Evolutionary conservation across 2,329 filamentous ascomycete genomes (phyloP).

Genomic region (Xenoacremonium recifei): DNA sequence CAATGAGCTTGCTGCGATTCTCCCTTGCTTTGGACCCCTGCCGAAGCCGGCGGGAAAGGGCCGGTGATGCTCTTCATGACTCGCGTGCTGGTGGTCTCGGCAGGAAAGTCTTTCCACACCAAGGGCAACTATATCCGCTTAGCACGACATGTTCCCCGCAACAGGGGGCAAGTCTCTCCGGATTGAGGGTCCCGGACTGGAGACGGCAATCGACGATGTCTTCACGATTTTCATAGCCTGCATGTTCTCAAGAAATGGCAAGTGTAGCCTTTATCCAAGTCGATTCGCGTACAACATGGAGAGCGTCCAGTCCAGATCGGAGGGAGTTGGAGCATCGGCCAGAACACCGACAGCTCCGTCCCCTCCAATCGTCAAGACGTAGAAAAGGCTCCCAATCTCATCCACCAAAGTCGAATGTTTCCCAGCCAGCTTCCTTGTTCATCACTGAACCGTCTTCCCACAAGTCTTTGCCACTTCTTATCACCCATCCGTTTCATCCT

Average conservation of each 20-base stretch:
- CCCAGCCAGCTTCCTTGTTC: not conserved
- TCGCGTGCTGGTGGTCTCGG: not conserved
- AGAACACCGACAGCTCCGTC: not conserved
- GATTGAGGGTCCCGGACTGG: too few relatives aligned
- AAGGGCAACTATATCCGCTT: not conserved
- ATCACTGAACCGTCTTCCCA: constrained; percentile 1
- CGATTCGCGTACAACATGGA: constrained; percentile 7
- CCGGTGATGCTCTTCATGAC: not conserved
- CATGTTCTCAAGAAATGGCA: not conserved
- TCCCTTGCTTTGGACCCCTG: not conserved
- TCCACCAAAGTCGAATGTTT: not conserved
- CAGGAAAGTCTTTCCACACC: constrained; percentile 3
- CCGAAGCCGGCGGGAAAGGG: not conserved
- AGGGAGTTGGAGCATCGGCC: not conserved
- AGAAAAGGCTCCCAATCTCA: not conserved
- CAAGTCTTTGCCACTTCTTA: not conserved
- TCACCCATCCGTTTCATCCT: not conserved
- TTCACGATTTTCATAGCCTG: too few relatives aligned
- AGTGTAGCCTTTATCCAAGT: not conserved
- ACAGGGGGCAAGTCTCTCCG: not conserved
- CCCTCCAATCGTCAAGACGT: not conserved
- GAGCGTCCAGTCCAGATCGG: constrained; percentile 2
- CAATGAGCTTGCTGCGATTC: not conserved
- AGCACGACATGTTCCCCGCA: not conserved
- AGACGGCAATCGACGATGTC: too few relatives aligned